Base-by-base conservation (phyloP, 1,139 yeast species). In the Zygosaccharomyces sapae region DNA sequence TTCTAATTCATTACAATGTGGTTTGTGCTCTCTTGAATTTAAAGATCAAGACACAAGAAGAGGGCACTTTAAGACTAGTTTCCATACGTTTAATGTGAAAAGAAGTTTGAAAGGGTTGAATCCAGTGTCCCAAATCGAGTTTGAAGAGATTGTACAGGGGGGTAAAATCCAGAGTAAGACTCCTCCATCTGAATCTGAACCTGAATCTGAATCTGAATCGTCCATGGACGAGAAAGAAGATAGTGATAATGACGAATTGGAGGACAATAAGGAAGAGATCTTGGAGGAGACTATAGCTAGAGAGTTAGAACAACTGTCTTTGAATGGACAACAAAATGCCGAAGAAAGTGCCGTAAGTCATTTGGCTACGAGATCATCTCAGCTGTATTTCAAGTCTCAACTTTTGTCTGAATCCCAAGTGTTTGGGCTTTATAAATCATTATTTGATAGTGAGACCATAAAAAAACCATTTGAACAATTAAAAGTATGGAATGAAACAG, bases 351-450 rank as follows among this genome's bases (percentile, higher is more conserved):
- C 29, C 6, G 70, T 73, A 4, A 77, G 83, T 55, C 80, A 75
- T 56, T 64, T 82, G 52, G 77, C 82, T 53, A 81, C 88, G 0
- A 76, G 77, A 56, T 78, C 89, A 0, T 86, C 95, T 1, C 76
- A 70, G 52, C 69, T 84, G 1, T 67, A 77, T 37, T 81, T 83
- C 62, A 73, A 71, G 47, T 77, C 86, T 0, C 54, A 68, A 0
- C 51, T 71, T 3, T 56, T 83, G 13, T 72, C 76, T 0, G 55
- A 67, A 0, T 70, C 68, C 2, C 74, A 75, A 47, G 80, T 81
- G 2, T 75, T 86, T 54, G 92, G 89, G 0, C 70, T 81, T 0
- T 90, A 83, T 68, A 89, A 88, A 59, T 70, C 83, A 0, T 56
- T 86, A n/a, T 79, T 87, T 56, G 67, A 71, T 24, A 70, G 70